phyloP scores from a whole-genome alignment of 2,329 filamentous ascomycete genomes.

The Phaeomoniella chlamydospora region DNA sequence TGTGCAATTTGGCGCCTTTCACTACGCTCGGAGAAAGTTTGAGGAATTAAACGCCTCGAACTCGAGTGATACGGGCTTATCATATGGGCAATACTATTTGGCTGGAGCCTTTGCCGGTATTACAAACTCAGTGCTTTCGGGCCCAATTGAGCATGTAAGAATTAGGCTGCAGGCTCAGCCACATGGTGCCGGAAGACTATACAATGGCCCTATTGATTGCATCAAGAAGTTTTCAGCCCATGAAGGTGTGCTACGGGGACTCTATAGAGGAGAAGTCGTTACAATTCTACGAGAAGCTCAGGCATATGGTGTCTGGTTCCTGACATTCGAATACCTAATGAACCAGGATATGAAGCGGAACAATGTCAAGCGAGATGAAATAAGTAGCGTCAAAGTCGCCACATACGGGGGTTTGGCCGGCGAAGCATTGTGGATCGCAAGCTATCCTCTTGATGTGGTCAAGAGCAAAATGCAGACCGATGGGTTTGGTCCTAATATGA shows the following conservation, averaged over 20 bases:
- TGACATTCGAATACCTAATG: conserved; percentile 93
- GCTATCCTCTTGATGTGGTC: conserved; percentile 91
- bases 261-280: conserved; percentile 80
- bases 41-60: conserved; percentile 52
- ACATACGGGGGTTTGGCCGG: conserved; percentile 86
- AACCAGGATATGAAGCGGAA: conserved; percentile 73
- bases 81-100: conserved; percentile 76
- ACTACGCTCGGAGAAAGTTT: conserved; percentile 74
- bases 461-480: conserved; percentile 99
- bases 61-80: conserved; percentile 32
- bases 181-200: conserved; percentile 62
- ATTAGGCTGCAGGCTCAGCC: conserved; percentile 95
- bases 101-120: conserved; percentile 86
- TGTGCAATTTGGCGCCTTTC: conserved; percentile 97
- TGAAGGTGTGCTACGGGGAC: conserved; percentile 53
- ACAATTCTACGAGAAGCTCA: conserved; percentile 81
- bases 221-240: conserved; percentile 64
- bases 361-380: conserved; percentile 56
- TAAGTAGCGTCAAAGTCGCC: conserved; percentile 75
- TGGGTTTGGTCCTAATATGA: conserved; percentile 55
- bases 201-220: conserved; percentile 77
- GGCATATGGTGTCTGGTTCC: conserved; percentile 92
- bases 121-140: conserved; percentile 75
- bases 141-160: conserved; percentile 90
- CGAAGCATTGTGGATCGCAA: conserved; percentile 82